These are phyloP conservation scores for Sphagnum magellanicum DNA, from an alignment of 228 moss, liverwort and hornwort genomes.

Conservation along the genomic window DNA sequence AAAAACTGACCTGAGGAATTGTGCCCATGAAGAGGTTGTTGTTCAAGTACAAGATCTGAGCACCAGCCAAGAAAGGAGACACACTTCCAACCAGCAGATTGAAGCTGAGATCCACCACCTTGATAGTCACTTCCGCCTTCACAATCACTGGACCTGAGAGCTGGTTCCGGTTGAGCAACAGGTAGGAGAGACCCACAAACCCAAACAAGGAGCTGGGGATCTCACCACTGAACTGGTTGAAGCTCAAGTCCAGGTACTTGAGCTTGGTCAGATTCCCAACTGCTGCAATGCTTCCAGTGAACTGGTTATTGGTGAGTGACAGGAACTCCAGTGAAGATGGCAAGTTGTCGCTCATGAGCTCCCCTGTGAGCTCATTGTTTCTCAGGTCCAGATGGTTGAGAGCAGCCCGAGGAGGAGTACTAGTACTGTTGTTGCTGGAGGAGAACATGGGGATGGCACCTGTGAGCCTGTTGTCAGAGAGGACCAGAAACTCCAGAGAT, in stretches of 20 bases:
- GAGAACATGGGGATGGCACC: conserved; percentile 25
- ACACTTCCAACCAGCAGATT: conserved; percentile 38
- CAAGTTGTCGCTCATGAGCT: conserved; percentile 10
- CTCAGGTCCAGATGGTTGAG: conserved; percentile 36
- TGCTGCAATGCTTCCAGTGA: conserved; percentile 13
- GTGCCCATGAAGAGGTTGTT: conserved; percentile 48
- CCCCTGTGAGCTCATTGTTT: conserved; percentile 24
- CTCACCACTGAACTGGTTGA: conserved; percentile 22
- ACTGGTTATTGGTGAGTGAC: conserved; percentile 29
- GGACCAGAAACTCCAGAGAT: conserved; percentile 16
- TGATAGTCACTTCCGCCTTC: conserved; percentile 16
- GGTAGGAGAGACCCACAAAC: conserved; percentile 17
- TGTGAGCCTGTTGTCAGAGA: conserved; percentile 25
- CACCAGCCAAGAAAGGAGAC: conserved; percentile 32
- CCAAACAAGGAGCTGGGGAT: conserved; percentile 35
- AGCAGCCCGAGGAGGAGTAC: not conserved
- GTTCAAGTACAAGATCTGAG: conserved; percentile 53
- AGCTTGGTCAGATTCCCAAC: conserved; percentile 9
- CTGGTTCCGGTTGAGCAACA: conserved; percentile 43
- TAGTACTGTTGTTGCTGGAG: not conserved
- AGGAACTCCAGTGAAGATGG: conserved; percentile 37
- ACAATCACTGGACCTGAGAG: conserved; percentile 32
- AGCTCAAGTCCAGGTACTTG: conserved; percentile 40
- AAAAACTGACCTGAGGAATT: conserved; percentile 30
- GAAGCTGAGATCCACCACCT: conserved; percentile 50